Evolutionary conservation across 805 yeast species (phyloP), one percentile per base, ranked within the genome.

Genomic region (Candida corydali): DNA sequence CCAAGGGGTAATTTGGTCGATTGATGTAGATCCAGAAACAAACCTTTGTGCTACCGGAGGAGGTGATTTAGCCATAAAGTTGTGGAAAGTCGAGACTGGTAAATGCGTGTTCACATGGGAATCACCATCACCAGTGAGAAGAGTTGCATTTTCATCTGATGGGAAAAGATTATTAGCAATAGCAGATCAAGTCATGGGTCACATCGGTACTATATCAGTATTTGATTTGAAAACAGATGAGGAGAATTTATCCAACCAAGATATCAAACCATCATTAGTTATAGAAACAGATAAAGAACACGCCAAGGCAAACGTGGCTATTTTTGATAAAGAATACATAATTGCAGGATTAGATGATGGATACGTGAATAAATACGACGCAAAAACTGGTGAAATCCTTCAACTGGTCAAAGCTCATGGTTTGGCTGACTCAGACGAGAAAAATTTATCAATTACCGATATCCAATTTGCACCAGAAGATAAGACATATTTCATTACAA

Each of bases 311-410:
- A 73, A 86, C 25, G 86, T 84, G 52, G 97, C 95, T 9, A 86
- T 86, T 24, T 93, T 95, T 94, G 78, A 77, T 41, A 87, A 82
- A 44, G 69, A 76, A 50, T 78, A 73, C 59, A 80, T 91, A 50
- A 69, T 91, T 50, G 84, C 88, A 15, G 96, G 95, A 34, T 96
- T 87, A 61, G 84, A 80, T 40, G 87, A 89, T 59, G 98, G 98
- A 38, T 65, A 65, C 34, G 75, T 93, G 38, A 77, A 93, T 49
- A 87, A 88, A 59, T 86, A 78, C 57, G 85, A 87, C 55, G 78
- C 84, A 11, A 51, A 57, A 29, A 82, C 87, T 29, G 97, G 96
- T 36, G 84, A 82, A 53, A 69, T 78, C 39, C 53, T 85, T 22
- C 65, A 63, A 17, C 62, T 80, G 7, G 69, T 70, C 11, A 73